Percentiles rank a stretch among this genome's conserved stretches.
These are phyloP conservation scores for Arthrobotrys megalospora DNA, from an alignment of 2,329 filamentous ascomycete species.

Conservation along the genomic window DNA sequence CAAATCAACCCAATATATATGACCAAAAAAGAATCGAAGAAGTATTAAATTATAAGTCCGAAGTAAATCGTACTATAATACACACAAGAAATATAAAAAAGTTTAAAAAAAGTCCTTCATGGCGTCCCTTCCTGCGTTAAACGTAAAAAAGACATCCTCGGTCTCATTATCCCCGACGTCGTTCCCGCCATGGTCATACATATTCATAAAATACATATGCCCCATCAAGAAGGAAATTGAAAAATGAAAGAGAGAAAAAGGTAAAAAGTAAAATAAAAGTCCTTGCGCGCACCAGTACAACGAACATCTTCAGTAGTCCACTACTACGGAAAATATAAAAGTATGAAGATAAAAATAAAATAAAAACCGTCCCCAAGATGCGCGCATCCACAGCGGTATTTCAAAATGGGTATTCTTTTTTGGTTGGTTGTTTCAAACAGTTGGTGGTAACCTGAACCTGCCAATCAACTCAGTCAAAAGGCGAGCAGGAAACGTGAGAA, in stretches of 20 bases:
- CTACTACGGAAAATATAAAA: conserved; percentile 3
- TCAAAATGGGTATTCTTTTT: background rate
- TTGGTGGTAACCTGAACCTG: background rate
- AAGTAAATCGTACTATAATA: conserved; percentile 6
- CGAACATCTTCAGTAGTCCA: conserved; percentile 4
- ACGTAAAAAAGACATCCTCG: conserved; percentile 16
- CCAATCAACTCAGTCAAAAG: background rate
- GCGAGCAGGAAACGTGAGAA: background rate
- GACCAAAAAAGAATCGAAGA: background rate
- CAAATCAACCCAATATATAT: too few species aligned
- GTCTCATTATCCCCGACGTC: conserved; percentile 21
- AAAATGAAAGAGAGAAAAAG: background rate
- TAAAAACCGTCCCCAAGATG: conserved; percentile 18
- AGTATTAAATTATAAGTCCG: background rate
- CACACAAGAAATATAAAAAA: conserved; percentile 1
- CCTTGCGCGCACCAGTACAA: conserved; percentile 11
- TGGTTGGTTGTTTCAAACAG: conserved; percentile 16
- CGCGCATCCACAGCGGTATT: conserved; percentile 10
- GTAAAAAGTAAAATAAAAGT: background rate
- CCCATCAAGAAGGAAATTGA: conserved; percentile 23
- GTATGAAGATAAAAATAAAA: background rate
- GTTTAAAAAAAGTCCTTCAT: conserved; percentile 10
- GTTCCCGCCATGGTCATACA: conserved; percentile 23
- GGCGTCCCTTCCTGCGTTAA: conserved; percentile 24
- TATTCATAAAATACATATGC: conserved; percentile 24